These are phyloP conservation scores for Chaetomium tenue DNA, from an alignment of 495 filamentous ascomycete species.

Conservation along the genomic window DNA sequence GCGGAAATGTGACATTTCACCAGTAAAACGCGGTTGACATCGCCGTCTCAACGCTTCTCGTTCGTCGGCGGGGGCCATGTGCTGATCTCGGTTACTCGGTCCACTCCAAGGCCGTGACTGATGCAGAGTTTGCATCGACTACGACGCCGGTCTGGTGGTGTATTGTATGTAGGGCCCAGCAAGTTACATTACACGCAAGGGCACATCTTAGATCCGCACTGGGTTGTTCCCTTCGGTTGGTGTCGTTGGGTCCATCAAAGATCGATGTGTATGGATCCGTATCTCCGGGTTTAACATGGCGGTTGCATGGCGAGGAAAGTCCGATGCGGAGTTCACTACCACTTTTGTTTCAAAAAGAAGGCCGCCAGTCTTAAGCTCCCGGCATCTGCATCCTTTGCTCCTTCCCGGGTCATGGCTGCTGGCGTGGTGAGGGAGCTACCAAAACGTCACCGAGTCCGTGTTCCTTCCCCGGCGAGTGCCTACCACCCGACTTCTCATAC, in stretches of 20 bases:
- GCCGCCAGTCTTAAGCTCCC: too few species aligned
- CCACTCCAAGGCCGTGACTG: neutral
- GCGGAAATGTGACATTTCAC: neutral
- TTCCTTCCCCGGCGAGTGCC: too few species aligned
- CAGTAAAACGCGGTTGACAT: neutral
- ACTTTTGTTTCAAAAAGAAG: neutral
- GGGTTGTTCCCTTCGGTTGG: neutral
- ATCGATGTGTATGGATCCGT: neutral
- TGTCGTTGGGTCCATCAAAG: neutral
- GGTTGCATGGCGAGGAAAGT: slow-evolving; percentile 4
- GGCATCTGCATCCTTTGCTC: neutral
- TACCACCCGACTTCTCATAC: too few species aligned
- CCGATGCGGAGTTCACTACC: neutral
- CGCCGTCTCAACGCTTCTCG: neutral
- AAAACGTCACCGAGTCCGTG: neutral
- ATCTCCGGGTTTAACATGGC: slow-evolving; percentile 9
- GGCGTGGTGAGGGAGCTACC: too few species aligned
- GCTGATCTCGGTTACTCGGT: slow-evolving; percentile 8
- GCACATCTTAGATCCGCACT: neutral
- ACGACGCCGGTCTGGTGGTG: neutral
- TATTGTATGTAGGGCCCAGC: neutral
- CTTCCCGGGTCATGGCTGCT: neutral
- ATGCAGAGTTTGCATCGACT: slow-evolving; percentile 5
- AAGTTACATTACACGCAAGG: too few species aligned
- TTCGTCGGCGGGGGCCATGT: neutral